Evolutionary conservation across 2,329 filamentous ascomycete genomes (phyloP).

Genomic region (Cladosporium austrohemisphaericum): DNA sequence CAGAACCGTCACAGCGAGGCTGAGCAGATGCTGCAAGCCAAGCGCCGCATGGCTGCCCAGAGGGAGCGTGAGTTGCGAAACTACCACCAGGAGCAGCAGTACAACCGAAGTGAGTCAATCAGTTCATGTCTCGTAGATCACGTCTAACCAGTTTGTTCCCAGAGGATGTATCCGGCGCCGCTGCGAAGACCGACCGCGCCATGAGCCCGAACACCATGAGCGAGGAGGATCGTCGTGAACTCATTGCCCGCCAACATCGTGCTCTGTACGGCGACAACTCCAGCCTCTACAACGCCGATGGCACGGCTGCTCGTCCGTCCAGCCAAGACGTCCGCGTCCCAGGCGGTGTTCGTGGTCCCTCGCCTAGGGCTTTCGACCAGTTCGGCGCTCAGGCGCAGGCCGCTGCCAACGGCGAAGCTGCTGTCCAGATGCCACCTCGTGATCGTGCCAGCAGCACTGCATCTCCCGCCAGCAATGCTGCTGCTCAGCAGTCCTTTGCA

Average conservation of each 20-base stretch:
- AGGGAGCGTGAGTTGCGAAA: conserved; percentile 98
- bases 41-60: conserved; percentile 98
- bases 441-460: conserved; percentile 65
- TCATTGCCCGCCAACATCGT: conserved; percentile 93
- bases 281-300: conserved; percentile 68
- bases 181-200: conserved; percentile 76
- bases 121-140: background rate
- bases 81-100: conserved; percentile 99
- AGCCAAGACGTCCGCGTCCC: conserved; percentile 58
- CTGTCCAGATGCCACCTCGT: conserved; percentile 50
- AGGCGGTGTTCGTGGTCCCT: conserved; percentile 67
- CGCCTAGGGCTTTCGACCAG: conserved; percentile 75
- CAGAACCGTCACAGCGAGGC: conserved; percentile 76
- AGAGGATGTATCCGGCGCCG: conserved; percentile 11
- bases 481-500: conserved; percentile 38
- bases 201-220: conserved; percentile 83
- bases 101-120: conserved; percentile 80
- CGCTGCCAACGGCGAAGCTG: conserved; percentile 49
- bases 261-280: conserved; percentile 79
- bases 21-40: conserved; percentile 98
- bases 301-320: conserved; percentile 60
- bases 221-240: conserved; percentile 91
- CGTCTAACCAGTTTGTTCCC: conserved; percentile 1
- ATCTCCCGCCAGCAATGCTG: conserved; percentile 69
- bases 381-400: conserved; percentile 54